Base-by-base conservation (phyloP, 768 basidiomycete species). In the Hygrocybe coccinea region DNA sequence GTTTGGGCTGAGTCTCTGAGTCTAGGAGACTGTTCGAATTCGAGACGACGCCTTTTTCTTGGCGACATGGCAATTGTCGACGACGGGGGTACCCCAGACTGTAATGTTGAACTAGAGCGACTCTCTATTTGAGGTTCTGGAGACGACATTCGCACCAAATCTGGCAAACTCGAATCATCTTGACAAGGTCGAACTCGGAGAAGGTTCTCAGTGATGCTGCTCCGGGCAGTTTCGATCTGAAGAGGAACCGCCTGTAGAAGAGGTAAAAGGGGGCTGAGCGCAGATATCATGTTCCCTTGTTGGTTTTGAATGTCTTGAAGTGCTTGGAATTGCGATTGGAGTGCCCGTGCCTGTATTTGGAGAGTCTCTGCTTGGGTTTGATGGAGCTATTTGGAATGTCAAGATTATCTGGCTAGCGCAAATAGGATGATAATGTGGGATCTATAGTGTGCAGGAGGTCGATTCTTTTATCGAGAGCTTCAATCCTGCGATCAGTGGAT, bases 291-390 rank as follows among this genome's bases (percentile, higher is more conserved):
- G 11, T 76, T 74, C 17, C 70, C 74, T 64, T 87, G 84, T 59
- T 87, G 86, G 19, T 82, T 79, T 60, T 86, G 83, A 21, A 88
- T 65, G 2, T 76, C 75, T 57, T 84, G 84, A 50, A 87, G 70
- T 10, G 76, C 74, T 62, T 82, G 79, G 2, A 74, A 70, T 53
- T 86, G 81, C 14, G 74, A 74, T 64, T 84, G 82, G 22, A 85
- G 67, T 48, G 68, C 59, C 56, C 74, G 74, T 11, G 73, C 66
- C 53, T 78, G 78, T 0, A 73, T 73, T 61, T 79, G 77, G 24
- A 85, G 67, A 51, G 69, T 59, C 56, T 74, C 74, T 15, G 72
- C 66, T 52, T 78, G 78, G 0, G 74, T 72, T 61, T 79, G 78
- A 56, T 76, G 75, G 61, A 78, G 73, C 79, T 80, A 57, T 39